Percentiles rank a stretch among this genome's conserved stretches.
Evolutionary conservation across 257 asterid species (phyloP).

Genomic region (Solanum etuberosum): DNA sequence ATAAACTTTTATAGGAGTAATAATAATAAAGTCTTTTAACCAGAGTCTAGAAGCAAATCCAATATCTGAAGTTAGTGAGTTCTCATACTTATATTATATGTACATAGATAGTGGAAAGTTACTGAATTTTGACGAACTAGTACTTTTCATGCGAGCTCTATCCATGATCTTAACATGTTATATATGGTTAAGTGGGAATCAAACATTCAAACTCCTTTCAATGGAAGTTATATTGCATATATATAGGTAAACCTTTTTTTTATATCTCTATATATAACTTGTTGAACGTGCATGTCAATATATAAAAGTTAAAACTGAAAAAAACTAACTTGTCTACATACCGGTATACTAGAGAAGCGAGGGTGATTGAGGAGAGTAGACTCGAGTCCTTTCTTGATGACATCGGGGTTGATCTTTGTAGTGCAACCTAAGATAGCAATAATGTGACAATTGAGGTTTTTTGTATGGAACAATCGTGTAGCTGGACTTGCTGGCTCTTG

Average conservation of each 20-base stretch:
- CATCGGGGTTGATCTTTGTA: constrained; percentile 11
- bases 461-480: constrained; percentile 25
- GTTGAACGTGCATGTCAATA: background rate
- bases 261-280: no score
- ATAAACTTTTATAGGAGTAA: background rate
- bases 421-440: constrained; percentile 20
- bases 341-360: constrained; percentile 33
- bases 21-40: background rate
- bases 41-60: background rate
- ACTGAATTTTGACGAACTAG: background rate
- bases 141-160: background rate
- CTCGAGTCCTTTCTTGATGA: constrained; percentile 8
- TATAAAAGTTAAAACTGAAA: background rate
- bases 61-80: background rate
- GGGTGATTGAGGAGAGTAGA: constrained; percentile 32
- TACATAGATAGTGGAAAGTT: background rate
- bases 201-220: background rate
- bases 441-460: constrained; percentile 10
- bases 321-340: background rate
- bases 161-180: background rate
- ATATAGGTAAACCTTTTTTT: no score
- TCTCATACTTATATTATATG: background rate
- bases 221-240: no score
- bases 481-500: constrained; percentile 31
- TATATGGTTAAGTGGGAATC: background rate